Evolutionary conservation across 2,329 filamentous ascomycete genomes (phyloP).

Genomic region (Venturia effusa): DNA sequence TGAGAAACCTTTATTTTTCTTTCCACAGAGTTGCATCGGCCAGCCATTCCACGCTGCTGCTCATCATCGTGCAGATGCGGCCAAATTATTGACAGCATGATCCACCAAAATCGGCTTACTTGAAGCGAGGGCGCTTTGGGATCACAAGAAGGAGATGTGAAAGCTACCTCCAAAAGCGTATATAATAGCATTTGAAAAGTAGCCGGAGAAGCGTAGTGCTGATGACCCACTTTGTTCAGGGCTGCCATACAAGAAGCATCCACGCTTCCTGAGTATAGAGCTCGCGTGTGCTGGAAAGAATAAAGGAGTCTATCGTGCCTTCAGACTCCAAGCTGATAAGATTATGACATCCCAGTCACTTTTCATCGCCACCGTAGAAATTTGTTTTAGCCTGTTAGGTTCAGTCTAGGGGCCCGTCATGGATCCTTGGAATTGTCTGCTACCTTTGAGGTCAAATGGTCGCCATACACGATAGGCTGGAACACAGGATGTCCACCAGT

Average conservation of each 20-base stretch:
- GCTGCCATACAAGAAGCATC: background rate
- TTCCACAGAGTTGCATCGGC: too few species aligned
- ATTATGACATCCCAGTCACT: background rate
- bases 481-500: slow-evolving; percentile 22
- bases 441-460: slow-evolving; percentile 32
- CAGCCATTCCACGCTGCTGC: too few species aligned
- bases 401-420: background rate
- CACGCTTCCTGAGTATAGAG: background rate
- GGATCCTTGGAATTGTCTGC: slow-evolving; percentile 29
- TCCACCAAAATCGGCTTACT: too few species aligned
- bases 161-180: too few species aligned
- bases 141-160: too few species aligned
- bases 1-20: too few species aligned
- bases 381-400: background rate
- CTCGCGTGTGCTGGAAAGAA: too few species aligned
- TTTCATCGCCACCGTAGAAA: background rate
- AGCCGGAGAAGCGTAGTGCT: too few species aligned
- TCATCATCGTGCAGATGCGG: too few species aligned
- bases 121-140: too few species aligned
- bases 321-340: background rate
- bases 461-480: slow-evolving; percentile 28
- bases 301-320: background rate
- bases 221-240: background rate
- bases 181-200: too few species aligned
- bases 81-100: too few species aligned